phyloP scores from a whole-genome alignment of 805 yeast species.

The Starmerella tilneyi region DNA sequence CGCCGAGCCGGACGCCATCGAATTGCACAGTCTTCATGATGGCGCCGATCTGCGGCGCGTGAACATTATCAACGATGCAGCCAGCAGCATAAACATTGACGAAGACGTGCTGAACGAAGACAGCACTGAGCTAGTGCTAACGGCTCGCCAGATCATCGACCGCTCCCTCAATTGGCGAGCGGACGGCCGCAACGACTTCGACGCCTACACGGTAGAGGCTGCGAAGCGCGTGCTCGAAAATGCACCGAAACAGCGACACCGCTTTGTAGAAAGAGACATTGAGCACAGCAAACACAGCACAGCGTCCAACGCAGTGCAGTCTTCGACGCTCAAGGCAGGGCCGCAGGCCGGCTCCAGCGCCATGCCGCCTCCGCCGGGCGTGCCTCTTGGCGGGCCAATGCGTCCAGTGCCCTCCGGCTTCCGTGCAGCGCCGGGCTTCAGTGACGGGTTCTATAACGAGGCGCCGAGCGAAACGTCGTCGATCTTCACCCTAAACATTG shows the following conservation, averaged over 20 bases:
- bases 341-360: no score
- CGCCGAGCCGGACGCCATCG: background rate
- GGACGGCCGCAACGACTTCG: constrained; percentile 26
- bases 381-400: background rate
- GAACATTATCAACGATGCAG: constrained; percentile 27
- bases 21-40: background rate
- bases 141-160: constrained; percentile 24
- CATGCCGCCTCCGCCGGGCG: background rate
- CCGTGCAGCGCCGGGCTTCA: background rate
- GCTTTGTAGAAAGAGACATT: background rate
- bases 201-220: constrained; percentile 25
- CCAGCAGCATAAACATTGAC: constrained; percentile 29
- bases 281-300: background rate
- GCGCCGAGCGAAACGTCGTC: constrained; percentile 20
- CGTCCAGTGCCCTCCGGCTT: background rate
- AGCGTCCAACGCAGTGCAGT: background rate
- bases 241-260: constrained; percentile 12
- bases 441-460: constrained; percentile 9
- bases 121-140: constrained; percentile 23
- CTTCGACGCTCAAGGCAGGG: background rate
- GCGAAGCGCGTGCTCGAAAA: constrained; percentile 26
- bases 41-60: background rate
- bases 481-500: constrained; percentile 26
- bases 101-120: constrained; percentile 22
- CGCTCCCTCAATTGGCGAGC: constrained; percentile 6